Percentiles rank a stretch among this genome's conserved stretches.
phyloP scores from a whole-genome alignment of 768 basidiomycete genomes.

The Sporobolomyces pararoseus region DNA sequence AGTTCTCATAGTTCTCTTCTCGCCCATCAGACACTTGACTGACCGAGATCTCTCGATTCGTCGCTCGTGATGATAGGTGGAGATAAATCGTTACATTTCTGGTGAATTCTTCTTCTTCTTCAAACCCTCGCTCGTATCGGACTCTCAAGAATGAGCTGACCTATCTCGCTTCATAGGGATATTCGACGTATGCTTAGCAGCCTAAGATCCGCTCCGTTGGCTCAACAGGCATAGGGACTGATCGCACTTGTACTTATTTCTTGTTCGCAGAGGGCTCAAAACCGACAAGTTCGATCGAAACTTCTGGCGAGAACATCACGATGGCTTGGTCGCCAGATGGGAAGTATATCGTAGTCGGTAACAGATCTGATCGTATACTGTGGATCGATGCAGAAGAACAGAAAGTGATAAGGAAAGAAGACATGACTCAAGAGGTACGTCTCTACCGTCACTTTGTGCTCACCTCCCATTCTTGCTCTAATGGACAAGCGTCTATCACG shows the following conservation, averaged over 20 bases:
- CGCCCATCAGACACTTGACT: neutral
- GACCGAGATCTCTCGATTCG: neutral
- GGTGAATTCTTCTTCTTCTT: slow-evolving; percentile 6
- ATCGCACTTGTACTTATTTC: neutral
- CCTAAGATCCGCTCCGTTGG: neutral
- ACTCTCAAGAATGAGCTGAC: too few species aligned
- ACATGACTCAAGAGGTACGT: slow-evolving; percentile 25
- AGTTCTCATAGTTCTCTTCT: neutral
- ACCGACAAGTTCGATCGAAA: slow-evolving; percentile 38
- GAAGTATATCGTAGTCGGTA: slow-evolving; percentile 36
- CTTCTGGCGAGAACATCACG: slow-evolving; percentile 41
- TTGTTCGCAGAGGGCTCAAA: slow-evolving; percentile 34
- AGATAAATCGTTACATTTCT: slow-evolving; percentile 36
- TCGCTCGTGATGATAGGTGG: neutral
- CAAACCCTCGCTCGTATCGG: too few species aligned
- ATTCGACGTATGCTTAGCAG: slow-evolving; percentile 9
- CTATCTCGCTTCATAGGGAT: slow-evolving; percentile 4
- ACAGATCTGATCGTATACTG: slow-evolving; percentile 28
- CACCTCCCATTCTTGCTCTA: neutral
- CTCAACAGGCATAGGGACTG: neutral
- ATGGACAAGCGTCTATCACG: too few species aligned
- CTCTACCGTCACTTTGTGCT: neutral
- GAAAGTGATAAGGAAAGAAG: slow-evolving; percentile 14
- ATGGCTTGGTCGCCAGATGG: slow-evolving; percentile 44
- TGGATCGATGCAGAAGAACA: slow-evolving; percentile 39